Evolutionary conservation across 331 rosid genomes (phyloP), one percentile per base, ranked within the genome.

Genomic region (Spiraea crenata): DNA sequence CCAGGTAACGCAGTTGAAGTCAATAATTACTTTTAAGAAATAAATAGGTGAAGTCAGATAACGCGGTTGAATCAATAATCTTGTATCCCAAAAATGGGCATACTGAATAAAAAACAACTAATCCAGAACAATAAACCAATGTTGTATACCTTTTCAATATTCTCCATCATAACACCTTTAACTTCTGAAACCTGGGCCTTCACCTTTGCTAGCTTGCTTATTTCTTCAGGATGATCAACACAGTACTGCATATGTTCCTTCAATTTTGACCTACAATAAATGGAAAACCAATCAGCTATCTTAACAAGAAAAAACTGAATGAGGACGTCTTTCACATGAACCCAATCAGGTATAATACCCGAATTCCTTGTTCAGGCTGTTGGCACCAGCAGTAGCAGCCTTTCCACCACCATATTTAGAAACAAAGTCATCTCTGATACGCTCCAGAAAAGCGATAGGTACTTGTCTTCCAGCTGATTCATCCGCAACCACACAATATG

Each of bases 101-200:
- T 12, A 9, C 61, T 16, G 6, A 41, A 41, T 72, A 48, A 57
- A 71, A 37, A 6, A 37, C 35, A 48, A 5, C 34, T 16, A 77
- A 66, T 10, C 16, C 15, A 79, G 58, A 64, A 44, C 49, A 50
- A 69, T 72, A 35, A 65, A 61, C 46, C 65, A 48, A 37, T 31
- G 41, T 44, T 5, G 17, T 20, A 47, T 85, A 93, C 98, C 98
- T 93, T 90, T 65, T 93, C 98, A 72, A 93, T 93, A 74, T 93
- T 93, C 92, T 93, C 98, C 98, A 93, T 93, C 98, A 93, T 93
- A 67, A 90, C 97, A 80, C 96, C 98, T 85, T 93, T 93, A 74
- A 93, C 98, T 85, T 93, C 95, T 59, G 98, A 90, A 80, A 93
- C 98, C 78, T 93, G 97, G 70, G 97, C 98, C 78, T 90, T 90